These are phyloP conservation scores for Ophiognomonia clavigignenti-juglandacearum DNA, from an alignment of 2,329 filamentous ascomycete species.

Conservation along the genomic window DNA sequence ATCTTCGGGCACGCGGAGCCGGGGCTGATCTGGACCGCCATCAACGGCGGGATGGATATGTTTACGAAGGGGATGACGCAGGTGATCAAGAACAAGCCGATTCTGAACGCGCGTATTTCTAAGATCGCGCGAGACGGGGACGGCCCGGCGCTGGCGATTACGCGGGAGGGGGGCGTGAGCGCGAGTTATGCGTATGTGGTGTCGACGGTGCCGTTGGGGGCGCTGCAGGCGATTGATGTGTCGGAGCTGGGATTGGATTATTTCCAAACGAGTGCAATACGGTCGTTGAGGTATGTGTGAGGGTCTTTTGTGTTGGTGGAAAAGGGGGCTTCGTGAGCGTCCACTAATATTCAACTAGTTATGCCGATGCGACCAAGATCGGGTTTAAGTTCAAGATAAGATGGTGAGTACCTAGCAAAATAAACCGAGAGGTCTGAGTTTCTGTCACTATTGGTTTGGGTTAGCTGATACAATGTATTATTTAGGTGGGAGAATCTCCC, in stretches of 20 bases:
- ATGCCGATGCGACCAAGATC: conserved; percentile 26
- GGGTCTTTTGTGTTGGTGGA: too few species aligned
- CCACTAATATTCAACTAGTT: conserved; percentile 12
- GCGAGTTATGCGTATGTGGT: conserved; percentile 21
- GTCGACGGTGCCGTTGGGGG: conserved; percentile 22
- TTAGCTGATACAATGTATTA: too few species aligned
- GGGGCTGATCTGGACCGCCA: conserved; percentile 24
- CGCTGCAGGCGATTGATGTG: conserved; percentile 22
- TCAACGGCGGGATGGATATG: conserved; percentile 26
- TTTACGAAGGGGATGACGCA: conserved; percentile 25
- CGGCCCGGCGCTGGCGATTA: conserved; percentile 18
- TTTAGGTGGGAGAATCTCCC: conserved; percentile 19
- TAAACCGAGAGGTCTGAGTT: too few species aligned
- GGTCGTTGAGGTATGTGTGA: conserved; percentile 23
- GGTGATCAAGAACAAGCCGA: conserved; percentile 19
- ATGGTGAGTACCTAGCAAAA: conserved; percentile 18
- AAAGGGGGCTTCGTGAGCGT: neutral
- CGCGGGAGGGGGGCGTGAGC: conserved; percentile 19
- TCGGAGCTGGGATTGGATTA: conserved; percentile 23
- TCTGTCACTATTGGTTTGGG: too few species aligned
- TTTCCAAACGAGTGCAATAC: conserved; percentile 25
- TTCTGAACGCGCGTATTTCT: conserved; percentile 19
- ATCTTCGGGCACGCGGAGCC: conserved; percentile 21
- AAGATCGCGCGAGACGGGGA: conserved; percentile 16
- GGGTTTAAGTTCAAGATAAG: conserved; percentile 25